Base-by-base conservation (phyloP, 495 filamentous ascomycete genomes). In the Aspergillus saccharolyticus region DNA sequence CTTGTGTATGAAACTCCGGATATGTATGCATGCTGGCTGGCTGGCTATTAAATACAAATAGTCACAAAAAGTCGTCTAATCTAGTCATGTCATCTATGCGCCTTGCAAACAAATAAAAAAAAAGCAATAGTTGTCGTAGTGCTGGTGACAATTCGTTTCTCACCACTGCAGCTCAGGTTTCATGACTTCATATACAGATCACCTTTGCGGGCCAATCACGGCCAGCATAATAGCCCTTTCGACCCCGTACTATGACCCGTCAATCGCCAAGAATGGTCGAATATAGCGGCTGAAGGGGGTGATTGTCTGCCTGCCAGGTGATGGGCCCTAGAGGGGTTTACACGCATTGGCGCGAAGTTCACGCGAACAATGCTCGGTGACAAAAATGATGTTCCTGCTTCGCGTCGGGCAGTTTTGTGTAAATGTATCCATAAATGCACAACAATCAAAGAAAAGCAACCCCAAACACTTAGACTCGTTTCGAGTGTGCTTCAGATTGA, bases 401-500 rank as follows among this genome's bases (percentile, higher is more conserved):
- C 33, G 6, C 33, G 33, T 39, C 2, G 33, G 14, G 33, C 33
- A 15, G 33, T 50, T 30, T 24, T 15, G 28, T 50, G 18, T 30
- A 30, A 8, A 18, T 25, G 12, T 50, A 24, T 50, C 21, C 8
- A 25, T 30, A 30, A 4, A 10, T 28, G 15, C 47, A 50, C 24
- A n/a, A 22, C 4, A 22, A n/a, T 17, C 47, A 20, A 24, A 12
- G n/a, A 14, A 8, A 9, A 21, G 28, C 48, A 18, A 5, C 25
- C 51, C 33, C 45, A 30, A 25, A 22, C 18, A 1, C 47, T 62
- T 61, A 72, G 20, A 63, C 71, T 60, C 59, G 67, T 58, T 73
- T 75, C 47, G 66, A 61, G 45, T 62, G 65, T 49, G 50, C 61
- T n/a, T 66, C 60, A 9, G 62, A 19, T 39, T 58, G 57, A 21